Percentiles rank a stretch among this genome's conserved stretches.
phyloP scores from a whole-genome alignment of 1,139 yeast species.

The Saccharomyces hybrid region DNA sequence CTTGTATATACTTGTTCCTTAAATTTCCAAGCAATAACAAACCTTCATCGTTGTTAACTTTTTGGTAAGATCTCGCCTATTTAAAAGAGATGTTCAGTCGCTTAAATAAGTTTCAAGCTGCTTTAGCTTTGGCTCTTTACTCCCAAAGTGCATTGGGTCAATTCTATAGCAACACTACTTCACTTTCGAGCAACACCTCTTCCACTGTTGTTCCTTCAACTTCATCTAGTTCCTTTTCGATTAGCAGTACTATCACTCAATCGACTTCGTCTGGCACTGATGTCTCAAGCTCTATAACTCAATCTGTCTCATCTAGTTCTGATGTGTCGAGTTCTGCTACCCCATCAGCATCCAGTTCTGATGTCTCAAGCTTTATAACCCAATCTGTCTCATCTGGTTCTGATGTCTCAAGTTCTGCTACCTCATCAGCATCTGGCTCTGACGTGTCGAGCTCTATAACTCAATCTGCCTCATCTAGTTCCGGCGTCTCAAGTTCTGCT shows the following conservation, averaged over 20 bases:
- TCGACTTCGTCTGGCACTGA: background rate
- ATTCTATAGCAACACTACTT: too few species aligned
- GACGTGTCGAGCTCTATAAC: too few species aligned
- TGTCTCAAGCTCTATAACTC: background rate
- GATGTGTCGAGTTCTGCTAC: too few species aligned
- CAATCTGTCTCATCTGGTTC: too few species aligned
- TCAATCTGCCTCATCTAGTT: too few species aligned
- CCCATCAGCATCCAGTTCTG: background rate
- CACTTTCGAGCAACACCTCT: too few species aligned
- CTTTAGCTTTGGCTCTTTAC: constrained; percentile 1
- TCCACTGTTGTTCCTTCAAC: background rate
- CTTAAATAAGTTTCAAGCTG: background rate
- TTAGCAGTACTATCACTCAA: background rate
- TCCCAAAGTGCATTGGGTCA: too few species aligned
- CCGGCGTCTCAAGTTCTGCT: too few species aligned
- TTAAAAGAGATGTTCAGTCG: constrained; percentile 2
- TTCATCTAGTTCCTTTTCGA: background rate
- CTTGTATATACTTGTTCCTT: background rate
- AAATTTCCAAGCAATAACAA: background rate
- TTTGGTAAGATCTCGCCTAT: background rate
- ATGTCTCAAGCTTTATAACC: background rate
- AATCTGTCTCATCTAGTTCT: background rate
- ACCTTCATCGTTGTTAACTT: background rate
- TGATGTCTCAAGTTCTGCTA: too few species aligned
- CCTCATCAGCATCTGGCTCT: too few species aligned